Conservation (phyloP, 2,329 filamentous ascomycete genomes). For the Ciborinia camelliae region DNA sequence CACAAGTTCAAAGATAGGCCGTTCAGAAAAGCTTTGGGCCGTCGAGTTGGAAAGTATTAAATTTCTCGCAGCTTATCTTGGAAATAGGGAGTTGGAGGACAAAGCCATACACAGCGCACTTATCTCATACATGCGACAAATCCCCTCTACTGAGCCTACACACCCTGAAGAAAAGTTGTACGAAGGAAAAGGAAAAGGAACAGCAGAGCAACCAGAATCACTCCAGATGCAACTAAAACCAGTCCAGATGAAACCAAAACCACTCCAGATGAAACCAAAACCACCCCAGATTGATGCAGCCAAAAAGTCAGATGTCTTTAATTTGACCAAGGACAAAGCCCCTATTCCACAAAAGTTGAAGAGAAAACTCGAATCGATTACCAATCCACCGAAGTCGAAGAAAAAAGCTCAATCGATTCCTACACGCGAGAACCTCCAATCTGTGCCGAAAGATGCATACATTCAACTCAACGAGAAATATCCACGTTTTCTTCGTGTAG, state of each 20-base stretch:
- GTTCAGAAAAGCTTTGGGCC: background rate
- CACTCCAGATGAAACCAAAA: background rate
- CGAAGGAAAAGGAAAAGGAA: background rate
- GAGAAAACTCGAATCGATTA: background rate
- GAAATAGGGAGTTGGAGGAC: background rate
- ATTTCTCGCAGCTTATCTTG: background rate
- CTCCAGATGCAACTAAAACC: background rate
- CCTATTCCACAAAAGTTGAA: background rate
- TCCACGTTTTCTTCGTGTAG: background rate
- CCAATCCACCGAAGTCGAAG: background rate
- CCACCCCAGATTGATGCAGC: too few relatives aligned
- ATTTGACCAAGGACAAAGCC: background rate
- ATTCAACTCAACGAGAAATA: background rate
- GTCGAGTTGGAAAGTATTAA: background rate
- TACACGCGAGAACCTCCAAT: rapidly evolving
- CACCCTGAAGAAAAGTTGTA: too few relatives aligned
- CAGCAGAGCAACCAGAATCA: background rate
- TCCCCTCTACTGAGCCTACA: background rate
- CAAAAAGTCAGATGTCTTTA: background rate
- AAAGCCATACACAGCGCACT: background rate
- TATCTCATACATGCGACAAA: background rate
- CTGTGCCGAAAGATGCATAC: background rate
- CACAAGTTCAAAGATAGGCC: background rate
- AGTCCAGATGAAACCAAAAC: too few relatives aligned
- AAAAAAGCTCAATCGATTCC: background rate